Evolutionary conservation across 2,329 filamentous ascomycete species (phyloP).

Genomic region (Raffaelea albimanens): DNA sequence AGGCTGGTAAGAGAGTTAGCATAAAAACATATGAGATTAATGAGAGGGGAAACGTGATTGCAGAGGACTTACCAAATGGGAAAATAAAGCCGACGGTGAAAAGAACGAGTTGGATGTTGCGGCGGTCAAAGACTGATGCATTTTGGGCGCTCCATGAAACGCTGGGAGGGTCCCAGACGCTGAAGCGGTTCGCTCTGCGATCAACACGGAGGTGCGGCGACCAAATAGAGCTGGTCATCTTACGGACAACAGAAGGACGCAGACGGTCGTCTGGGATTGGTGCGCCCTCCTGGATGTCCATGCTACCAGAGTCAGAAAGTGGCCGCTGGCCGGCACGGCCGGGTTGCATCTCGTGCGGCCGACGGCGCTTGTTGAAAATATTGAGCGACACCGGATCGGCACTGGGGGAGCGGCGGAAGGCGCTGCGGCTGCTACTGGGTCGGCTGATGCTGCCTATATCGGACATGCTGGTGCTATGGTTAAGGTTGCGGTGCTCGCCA

Average conservation of each 20-base stretch:
- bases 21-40: constrained; percentile 7
- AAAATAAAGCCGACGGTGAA: constrained; percentile 73
- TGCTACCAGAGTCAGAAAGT: constrained; percentile 25
- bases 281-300: constrained; percentile 33
- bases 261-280: constrained; percentile 16
- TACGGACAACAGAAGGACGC: constrained; percentile 24
- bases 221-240: constrained; percentile 55
- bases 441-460: constrained; percentile 30
- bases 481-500: constrained; percentile 47
- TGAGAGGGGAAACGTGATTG: not conserved
- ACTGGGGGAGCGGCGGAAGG: constrained; percentile 37
- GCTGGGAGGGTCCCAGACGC: constrained; percentile 66
- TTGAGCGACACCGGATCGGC: constrained; percentile 37
- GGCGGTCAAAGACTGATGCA: constrained; percentile 46
- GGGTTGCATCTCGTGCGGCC: constrained; percentile 28
- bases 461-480: constrained; percentile 35
- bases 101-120: constrained; percentile 65
- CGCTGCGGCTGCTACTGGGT: constrained; percentile 37
- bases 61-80: constrained; percentile 49
- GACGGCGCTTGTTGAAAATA: constrained; percentile 36
- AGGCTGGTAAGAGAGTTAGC: constrained; percentile 34
- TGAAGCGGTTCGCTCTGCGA: constrained; percentile 46
- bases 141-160: constrained; percentile 54
- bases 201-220: constrained; percentile 64
- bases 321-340: constrained; percentile 10